phyloP scores from a whole-genome alignment of 208 protist genomes.

The Crithidia expoeki region DNA sequence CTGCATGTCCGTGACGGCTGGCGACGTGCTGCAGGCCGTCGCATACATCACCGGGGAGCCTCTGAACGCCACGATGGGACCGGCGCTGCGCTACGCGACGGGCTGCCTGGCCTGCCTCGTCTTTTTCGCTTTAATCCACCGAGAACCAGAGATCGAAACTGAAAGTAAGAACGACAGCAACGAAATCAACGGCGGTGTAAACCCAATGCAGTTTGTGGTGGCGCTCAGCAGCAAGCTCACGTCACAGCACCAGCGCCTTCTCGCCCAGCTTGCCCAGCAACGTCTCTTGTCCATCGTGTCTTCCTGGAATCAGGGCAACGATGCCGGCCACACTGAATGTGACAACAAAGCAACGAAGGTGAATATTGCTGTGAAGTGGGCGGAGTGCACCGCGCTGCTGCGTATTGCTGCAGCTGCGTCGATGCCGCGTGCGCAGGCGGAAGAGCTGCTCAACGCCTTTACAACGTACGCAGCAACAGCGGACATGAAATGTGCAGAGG shows the following conservation, averaged over 20 bases:
- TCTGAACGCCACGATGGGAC: conserved; percentile 40
- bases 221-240: conserved; percentile 21
- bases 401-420: conserved; percentile 11
- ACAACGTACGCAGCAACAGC: neutral
- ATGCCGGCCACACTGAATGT: neutral
- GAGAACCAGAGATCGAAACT: neutral
- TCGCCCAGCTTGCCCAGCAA: conserved; percentile 35
- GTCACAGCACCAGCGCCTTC: conserved; percentile 26
- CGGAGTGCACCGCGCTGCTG: conserved; percentile 8
- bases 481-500: neutral
- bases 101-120: conserved; percentile 65
- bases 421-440: conserved; percentile 10
- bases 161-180: conserved; percentile 1
- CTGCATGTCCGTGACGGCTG: conserved; percentile 31
- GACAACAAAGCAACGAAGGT: neutral
- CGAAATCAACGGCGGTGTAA: neutral
- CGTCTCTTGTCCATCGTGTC: conserved; percentile 12
- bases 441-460: conserved; percentile 4
- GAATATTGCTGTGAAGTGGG: neutral
- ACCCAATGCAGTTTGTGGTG: conserved; percentile 12
- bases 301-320: neutral
- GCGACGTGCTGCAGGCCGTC: conserved; percentile 43
- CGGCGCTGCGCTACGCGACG: conserved; percentile 60
- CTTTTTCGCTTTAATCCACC: conserved; percentile 29
- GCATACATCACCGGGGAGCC: conserved; percentile 20